Evolutionary conservation across 1,284 basidiomycete genomes (phyloP).

Genomic region (Microbotryum scabiosae): DNA sequence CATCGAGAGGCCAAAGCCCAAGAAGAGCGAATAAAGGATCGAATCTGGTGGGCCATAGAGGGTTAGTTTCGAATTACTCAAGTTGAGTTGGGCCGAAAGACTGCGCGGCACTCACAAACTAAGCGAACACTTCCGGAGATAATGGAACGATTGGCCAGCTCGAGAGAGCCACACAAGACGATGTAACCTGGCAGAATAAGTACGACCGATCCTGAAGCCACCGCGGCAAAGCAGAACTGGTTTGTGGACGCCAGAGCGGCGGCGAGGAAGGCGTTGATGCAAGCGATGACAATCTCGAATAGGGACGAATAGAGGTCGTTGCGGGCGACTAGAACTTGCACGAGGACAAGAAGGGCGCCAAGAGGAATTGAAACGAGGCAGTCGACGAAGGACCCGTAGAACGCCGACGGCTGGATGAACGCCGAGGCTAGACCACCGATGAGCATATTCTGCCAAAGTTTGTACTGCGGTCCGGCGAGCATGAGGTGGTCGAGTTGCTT

Average conservation of each 20-base stretch:
- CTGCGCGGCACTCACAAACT: slow-evolving; percentile 45
- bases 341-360: slow-evolving; percentile 63
- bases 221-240: slow-evolving; percentile 73
- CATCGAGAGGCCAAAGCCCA: slow-evolving; percentile 75
- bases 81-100: no score
- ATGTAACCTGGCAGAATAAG: slow-evolving; percentile 80
- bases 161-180: slow-evolving; percentile 69
- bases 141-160: slow-evolving; percentile 53
- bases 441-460: slow-evolving; percentile 57
- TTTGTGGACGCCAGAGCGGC: slow-evolving; percentile 63
- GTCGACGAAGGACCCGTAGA: slow-evolving; percentile 72
- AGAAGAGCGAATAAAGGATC: slow-evolving; percentile 43
- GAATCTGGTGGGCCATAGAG: not conserved
- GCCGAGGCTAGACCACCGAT: slow-evolving; percentile 75
- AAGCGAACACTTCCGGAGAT: slow-evolving; percentile 76
- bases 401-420: slow-evolving; percentile 53
- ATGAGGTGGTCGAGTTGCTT: slow-evolving; percentile 66
- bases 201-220: slow-evolving; percentile 75
- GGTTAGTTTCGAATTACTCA: no score
- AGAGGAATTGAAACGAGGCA: slow-evolving; percentile 65
- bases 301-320: slow-evolving; percentile 75
- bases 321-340: slow-evolving; percentile 61
- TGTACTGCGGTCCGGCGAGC: slow-evolving; percentile 52
- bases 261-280: slow-evolving; percentile 66
- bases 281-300: slow-evolving; percentile 79